These are phyloP conservation scores for Gloeopeniophorella convolvens DNA, from an alignment of 768 basidiomycete species.

Conservation along the genomic window DNA sequence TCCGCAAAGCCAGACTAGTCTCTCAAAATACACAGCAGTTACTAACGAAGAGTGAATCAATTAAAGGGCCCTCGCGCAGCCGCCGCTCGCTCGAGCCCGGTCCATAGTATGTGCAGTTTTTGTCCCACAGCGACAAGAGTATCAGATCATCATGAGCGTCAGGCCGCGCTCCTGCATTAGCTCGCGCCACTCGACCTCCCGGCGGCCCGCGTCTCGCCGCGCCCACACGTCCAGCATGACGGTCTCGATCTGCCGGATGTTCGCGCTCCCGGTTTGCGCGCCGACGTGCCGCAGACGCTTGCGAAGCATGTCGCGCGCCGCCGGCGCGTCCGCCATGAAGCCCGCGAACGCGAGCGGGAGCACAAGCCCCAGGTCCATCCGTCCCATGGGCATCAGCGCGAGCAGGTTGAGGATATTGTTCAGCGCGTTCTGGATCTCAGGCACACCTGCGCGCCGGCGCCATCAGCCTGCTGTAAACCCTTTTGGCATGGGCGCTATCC, in stretches of 20 bases:
- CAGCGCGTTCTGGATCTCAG: constrained; percentile 17
- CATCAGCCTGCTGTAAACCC: no score
- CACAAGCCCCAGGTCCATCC: constrained; percentile 17
- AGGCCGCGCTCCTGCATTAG: constrained; percentile 21
- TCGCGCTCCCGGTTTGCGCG: constrained; percentile 7
- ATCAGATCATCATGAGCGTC: constrained; percentile 21
- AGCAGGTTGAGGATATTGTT: constrained; percentile 18
- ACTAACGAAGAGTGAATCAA: constrained; percentile 9
- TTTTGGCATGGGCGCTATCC: background rate
- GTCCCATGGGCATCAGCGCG: constrained; percentile 13
- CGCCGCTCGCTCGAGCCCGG: background rate
- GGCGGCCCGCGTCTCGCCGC: constrained; percentile 14
- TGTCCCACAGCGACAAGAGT: background rate
- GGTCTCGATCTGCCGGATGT: constrained; percentile 15
- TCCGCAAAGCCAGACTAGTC: constrained; percentile 2
- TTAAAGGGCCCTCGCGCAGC: constrained; percentile 1
- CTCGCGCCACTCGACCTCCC: constrained; percentile 18
- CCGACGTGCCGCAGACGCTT: constrained; percentile 16
- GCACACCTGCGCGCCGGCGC: constrained; percentile 16
- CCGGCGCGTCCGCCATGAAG: constrained; percentile 11
- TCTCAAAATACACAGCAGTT: constrained; percentile 9
- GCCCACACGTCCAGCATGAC: constrained; percentile 19
- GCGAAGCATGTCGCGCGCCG: constrained; percentile 12
- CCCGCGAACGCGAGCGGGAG: constrained; percentile 18
- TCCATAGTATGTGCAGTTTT: constrained; percentile 8